Evolutionary conservation across 169 alveolate genomes (phyloP), one percentile per base, ranked within the genome.

Genomic region (Cryptosporidium meleagridis): DNA sequence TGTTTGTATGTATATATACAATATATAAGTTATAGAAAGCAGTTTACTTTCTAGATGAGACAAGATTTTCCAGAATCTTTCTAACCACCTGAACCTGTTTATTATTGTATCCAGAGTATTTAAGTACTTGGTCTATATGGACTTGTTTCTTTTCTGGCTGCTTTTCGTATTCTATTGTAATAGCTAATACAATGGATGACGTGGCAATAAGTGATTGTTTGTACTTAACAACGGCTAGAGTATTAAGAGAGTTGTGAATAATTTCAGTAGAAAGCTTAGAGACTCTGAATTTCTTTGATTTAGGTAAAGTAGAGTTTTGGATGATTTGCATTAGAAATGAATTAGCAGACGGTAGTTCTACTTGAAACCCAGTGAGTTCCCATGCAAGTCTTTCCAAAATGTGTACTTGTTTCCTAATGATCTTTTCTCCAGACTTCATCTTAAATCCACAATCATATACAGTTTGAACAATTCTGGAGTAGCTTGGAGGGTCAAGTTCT

Each of bases 301-400:
- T 73, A 6, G 86, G 72, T 8, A 73, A 33, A 3, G 33, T 51
- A 12, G 86, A 35, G 45, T 73, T 39, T 16, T 58, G 45, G 18
- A 73, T 39, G 39, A 73, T 37, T 18, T 73, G 86, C 71, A 59
- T 73, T 58, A 73, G 45, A 10, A 73, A 73, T 9, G 86, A 73
- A 59, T 55, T 55, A 6, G 86, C 70, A 31, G 86, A 73, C 37
- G 86, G 86, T 26, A 73, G 45, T 23, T 73, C 86, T 3, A 73
- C 35, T 35, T 73, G 86, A 23, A 53, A 73, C 21, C 33, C 71
- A 2, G 71, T 55, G n/a, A 73, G 55, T 18, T 37, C 39, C 86
- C 86, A 73, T 23, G 65, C 45, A 21, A 59, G 31, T 21, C 45
- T 59, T 23, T 73, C 72, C 12, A 73, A n/a, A 5, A 37, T 39